A percentile compares a stretch with the other conserved stretches of the same genome.
phyloP scores from a whole-genome alignment of 192 early-diverging fungal species.

The Gorgonomyces haynaldii region DNA sequence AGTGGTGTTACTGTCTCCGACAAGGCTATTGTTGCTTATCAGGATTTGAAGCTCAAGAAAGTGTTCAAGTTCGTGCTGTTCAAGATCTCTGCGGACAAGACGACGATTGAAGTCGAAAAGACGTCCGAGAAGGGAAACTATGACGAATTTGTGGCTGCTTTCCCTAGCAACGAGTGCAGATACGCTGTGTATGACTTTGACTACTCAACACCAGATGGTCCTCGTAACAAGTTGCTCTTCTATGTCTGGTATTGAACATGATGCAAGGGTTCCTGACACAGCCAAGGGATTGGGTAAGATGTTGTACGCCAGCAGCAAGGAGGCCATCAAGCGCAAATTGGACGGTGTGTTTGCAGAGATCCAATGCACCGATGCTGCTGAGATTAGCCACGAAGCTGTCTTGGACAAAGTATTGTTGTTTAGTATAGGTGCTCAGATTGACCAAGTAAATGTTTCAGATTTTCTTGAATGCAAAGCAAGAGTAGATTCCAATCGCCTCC shows the following conservation, averaged over 20 bases:
- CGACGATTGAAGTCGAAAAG: constrained; percentile 58
- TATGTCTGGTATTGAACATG: constrained; percentile 52
- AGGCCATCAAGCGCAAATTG: constrained; percentile 59
- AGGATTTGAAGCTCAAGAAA: constrained; percentile 63
- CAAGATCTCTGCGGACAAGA: constrained; percentile 61
- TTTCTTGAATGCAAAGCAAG: constrained; percentile 57
- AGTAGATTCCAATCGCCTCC: constrained; percentile 78
- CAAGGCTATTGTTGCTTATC: constrained; percentile 50
- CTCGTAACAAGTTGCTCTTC: constrained; percentile 79
- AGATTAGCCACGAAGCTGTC: constrained; percentile 59
- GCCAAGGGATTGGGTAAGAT: constrained; percentile 74
- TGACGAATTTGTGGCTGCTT: constrained; percentile 50
- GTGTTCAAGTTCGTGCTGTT: constrained; percentile 69
- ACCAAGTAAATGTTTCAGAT: constrained; percentile 20
- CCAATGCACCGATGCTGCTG: constrained; percentile 74
- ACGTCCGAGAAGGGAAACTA: constrained; percentile 39
- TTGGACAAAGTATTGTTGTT: constrained; percentile 45
- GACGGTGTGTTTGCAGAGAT: constrained; percentile 62
- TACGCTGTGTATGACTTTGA: constrained; percentile 87
- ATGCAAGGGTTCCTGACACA: constrained; percentile 60
- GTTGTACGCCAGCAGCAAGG: constrained; percentile 80
- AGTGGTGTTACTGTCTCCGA: constrained; percentile 60
- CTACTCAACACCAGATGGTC: constrained; percentile 54
- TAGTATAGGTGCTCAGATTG: constrained; percentile 22
- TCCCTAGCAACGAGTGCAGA: constrained; percentile 57